Conservation (phyloP, 768 basidiomycete genomes). For the Leccinum aurantiacum region DNA sequence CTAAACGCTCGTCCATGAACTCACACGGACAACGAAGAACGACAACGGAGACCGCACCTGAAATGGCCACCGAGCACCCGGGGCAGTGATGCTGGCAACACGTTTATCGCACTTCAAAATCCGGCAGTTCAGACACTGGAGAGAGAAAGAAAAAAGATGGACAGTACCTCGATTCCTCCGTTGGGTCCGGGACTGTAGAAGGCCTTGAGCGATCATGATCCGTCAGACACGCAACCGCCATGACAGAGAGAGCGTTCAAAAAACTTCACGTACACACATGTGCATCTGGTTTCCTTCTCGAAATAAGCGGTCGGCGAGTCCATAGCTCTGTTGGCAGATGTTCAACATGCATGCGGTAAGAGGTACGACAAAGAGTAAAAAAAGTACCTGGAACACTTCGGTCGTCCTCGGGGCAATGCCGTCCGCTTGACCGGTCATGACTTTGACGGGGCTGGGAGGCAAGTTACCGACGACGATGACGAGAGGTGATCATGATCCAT, state of each 20-base stretch:
- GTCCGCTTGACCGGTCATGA: constrained; percentile 53
- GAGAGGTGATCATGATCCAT: background rate
- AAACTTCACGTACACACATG: constrained; percentile 50
- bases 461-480: background rate
- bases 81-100: constrained; percentile 58
- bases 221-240: background rate
- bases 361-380: no score
- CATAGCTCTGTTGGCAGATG: constrained; percentile 59
- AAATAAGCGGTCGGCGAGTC: constrained; percentile 63
- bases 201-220: constrained; percentile 42
- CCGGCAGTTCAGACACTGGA: background rate
- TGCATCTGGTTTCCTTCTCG: constrained; percentile 69
- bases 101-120: constrained; percentile 56
- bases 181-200: constrained; percentile 68
- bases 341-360: background rate
- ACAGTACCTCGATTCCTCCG: constrained; percentile 61
- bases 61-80: constrained; percentile 68
- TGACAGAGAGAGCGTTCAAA: background rate
- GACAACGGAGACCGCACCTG: constrained; percentile 43
- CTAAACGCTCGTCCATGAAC: constrained; percentile 13
- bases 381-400: constrained; percentile 49
- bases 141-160: background rate
- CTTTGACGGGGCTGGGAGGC: constrained; percentile 36
- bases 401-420: constrained; percentile 56
- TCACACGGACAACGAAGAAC: background rate